These are phyloP conservation scores for Crithidia sp. DNA, from an alignment of 208 protist genomes.

Conservation along the genomic window DNA sequence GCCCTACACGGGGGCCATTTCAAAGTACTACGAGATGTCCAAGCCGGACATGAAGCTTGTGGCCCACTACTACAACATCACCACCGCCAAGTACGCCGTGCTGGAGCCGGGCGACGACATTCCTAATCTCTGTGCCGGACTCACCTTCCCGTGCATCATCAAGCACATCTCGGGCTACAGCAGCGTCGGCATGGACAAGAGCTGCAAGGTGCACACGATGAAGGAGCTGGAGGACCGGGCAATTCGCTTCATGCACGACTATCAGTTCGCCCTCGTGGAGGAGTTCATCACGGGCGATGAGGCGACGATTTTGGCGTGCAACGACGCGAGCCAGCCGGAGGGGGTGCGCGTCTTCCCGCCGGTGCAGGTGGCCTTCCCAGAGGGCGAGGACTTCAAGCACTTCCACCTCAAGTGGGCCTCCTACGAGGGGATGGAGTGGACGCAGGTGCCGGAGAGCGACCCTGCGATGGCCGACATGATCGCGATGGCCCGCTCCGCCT, in stretches of 20 bases:
- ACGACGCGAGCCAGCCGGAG: slow-evolving; percentile 65
- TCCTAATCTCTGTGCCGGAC: slow-evolving; percentile 32
- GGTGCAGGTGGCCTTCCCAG: slow-evolving; percentile 79
- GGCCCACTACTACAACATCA: slow-evolving; percentile 80
- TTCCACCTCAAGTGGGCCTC: slow-evolving; percentile 92
- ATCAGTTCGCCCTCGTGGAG: slow-evolving; percentile 86
- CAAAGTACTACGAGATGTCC: slow-evolving; percentile 89
- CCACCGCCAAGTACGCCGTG: slow-evolving; percentile 65
- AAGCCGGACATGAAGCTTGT: slow-evolving; percentile 93
- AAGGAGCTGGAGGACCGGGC: slow-evolving; percentile 57
- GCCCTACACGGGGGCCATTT: slow-evolving; percentile 88
- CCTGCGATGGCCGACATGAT: slow-evolving; percentile 73
- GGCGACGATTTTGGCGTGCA: slow-evolving; percentile 84
- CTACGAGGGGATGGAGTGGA: slow-evolving; percentile 91
- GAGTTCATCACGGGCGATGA: slow-evolving; percentile 91
- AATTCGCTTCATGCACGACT: slow-evolving; percentile 71
- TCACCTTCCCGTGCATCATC: slow-evolving; percentile 84
- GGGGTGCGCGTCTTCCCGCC: slow-evolving; percentile 85
- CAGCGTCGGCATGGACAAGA: slow-evolving; percentile 91
- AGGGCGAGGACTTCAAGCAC: slow-evolving; percentile 91
- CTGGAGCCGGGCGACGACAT: slow-evolving; percentile 67
- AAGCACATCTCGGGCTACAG: slow-evolving; percentile 93
- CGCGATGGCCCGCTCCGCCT: slow-evolving; percentile 68
- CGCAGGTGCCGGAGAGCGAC: slow-evolving; percentile 59
- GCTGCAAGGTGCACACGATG: slow-evolving; percentile 81